phyloP scores from a whole-genome alignment of 345 rosid species.

The Gossypium turneri region DNA sequence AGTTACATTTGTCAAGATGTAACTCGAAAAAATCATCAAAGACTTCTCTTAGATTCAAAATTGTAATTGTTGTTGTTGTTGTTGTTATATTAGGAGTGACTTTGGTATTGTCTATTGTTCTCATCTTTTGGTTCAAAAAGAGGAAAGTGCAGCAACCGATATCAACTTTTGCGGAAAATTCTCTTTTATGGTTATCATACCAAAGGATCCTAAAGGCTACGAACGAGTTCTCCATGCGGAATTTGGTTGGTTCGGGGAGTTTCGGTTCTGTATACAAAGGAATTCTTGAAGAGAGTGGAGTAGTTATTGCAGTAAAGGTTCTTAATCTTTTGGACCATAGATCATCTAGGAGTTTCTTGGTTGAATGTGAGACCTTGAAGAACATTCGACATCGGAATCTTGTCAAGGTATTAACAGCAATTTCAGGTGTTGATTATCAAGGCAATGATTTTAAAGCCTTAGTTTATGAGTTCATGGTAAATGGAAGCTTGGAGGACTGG shows the following conservation, averaged over 20 bases:
- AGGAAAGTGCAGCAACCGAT: background rate
- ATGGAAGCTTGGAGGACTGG: slow-evolving; percentile 21
- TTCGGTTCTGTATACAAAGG: slow-evolving; percentile 19
- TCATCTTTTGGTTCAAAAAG: background rate
- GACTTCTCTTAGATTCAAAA: background rate
- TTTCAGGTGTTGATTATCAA: slow-evolving; percentile 4
- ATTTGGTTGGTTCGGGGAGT: slow-evolving; percentile 28
- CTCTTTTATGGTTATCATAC: slow-evolving; percentile 1
- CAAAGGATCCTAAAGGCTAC: slow-evolving; percentile 15
- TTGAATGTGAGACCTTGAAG: background rate
- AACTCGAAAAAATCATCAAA: background rate
- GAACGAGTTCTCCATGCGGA: slow-evolving; percentile 13
- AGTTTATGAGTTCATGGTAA: slow-evolving; percentile 16
- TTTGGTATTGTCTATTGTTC: background rate
- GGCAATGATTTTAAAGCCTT: slow-evolving; percentile 15
- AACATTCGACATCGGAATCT: slow-evolving; percentile 41
- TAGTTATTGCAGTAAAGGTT: slow-evolving; percentile 31
- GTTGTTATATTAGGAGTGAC: background rate
- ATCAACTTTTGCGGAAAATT: background rate
- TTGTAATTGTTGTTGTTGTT: background rate
- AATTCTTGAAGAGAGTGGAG: slow-evolving; percentile 10
- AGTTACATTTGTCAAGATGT: slow-evolving; percentile 9
- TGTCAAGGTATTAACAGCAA: slow-evolving; percentile 28
- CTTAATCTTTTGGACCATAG: slow-evolving; percentile 26
- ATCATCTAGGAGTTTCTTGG: background rate